phyloP scores from a whole-genome alignment of 2,329 filamentous ascomycete genomes.

The Aspergillus pseudonomiae region DNA sequence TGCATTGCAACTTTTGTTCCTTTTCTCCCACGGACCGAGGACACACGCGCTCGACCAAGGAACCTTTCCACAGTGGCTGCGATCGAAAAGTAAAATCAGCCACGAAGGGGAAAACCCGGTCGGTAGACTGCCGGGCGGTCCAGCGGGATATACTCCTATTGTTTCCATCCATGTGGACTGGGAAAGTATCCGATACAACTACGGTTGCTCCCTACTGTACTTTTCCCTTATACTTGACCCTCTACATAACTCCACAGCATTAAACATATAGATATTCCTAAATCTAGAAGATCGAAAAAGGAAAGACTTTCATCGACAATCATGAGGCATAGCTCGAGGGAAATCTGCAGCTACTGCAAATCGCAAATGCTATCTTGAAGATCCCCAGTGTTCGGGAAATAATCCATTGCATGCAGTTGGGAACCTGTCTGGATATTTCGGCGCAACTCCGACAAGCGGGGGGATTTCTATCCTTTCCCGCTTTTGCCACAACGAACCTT shows the following conservation, averaged over 20 bases:
- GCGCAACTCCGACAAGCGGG: background rate
- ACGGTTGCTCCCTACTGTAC: background rate
- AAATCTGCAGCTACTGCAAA: constrained; percentile 6
- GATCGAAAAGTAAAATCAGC: background rate
- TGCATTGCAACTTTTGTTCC: background rate
- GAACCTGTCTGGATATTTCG: background rate
- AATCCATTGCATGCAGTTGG: background rate
- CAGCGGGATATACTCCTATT: background rate
- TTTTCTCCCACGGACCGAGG: background rate
- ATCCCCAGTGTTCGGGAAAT: constrained; percentile 3
- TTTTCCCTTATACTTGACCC: background rate
- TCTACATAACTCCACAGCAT: background rate
- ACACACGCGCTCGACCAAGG: background rate
- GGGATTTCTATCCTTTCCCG: background rate
- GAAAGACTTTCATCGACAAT: background rate
- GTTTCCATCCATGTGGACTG: background rate
- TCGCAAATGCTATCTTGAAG: constrained; percentile 6
- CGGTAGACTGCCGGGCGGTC: background rate
- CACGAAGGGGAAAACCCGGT: background rate
- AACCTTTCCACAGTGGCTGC: background rate
- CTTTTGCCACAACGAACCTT: background rate
- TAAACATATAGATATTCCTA: background rate
- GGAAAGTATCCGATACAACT: background rate
- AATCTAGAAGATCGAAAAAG: background rate
- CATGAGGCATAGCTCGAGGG: background rate